phyloP scores from a whole-genome alignment of 805 yeast species.

The Yarrowia keelungensis region DNA sequence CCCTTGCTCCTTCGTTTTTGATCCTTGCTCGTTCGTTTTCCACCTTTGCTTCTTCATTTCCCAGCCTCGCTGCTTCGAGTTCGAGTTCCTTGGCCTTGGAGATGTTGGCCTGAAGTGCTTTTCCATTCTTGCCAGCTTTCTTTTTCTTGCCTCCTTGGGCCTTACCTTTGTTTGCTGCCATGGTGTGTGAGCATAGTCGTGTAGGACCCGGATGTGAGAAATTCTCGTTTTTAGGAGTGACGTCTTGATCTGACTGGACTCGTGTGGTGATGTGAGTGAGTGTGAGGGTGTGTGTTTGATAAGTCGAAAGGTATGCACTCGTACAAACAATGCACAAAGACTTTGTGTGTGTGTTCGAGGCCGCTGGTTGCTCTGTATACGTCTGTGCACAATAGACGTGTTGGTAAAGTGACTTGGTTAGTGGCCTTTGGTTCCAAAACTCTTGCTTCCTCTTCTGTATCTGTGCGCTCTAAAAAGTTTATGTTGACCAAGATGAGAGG shows the following conservation, averaged over 20 bases:
- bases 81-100: neutral
- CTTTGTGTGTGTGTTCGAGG: neutral
- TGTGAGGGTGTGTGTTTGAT: neutral
- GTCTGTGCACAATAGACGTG: neutral
- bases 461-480: conserved; percentile 9
- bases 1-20: too few species aligned
- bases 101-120: neutral
- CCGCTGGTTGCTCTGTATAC: too few species aligned
- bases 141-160: conserved; percentile 37
- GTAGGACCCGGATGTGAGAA: neutral
- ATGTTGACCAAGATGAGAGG: conserved; percentile 10
- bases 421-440: conserved; percentile 9
- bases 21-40: too few species aligned
- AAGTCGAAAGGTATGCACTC: neutral
- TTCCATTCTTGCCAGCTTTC: conserved; percentile 12
- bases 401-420: conserved; percentile 6
- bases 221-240: neutral
- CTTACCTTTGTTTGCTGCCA: conserved; percentile 36
- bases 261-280: neutral
- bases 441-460: conserved; percentile 14
- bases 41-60: too few species aligned
- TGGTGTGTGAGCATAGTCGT: conserved; percentile 33
- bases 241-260: conserved; percentile 9
- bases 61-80: neutral
- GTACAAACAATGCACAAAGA: neutral